Conservation (phyloP, 495 filamentous ascomycete species). For the Aspergillus egyptiacus region DNA sequence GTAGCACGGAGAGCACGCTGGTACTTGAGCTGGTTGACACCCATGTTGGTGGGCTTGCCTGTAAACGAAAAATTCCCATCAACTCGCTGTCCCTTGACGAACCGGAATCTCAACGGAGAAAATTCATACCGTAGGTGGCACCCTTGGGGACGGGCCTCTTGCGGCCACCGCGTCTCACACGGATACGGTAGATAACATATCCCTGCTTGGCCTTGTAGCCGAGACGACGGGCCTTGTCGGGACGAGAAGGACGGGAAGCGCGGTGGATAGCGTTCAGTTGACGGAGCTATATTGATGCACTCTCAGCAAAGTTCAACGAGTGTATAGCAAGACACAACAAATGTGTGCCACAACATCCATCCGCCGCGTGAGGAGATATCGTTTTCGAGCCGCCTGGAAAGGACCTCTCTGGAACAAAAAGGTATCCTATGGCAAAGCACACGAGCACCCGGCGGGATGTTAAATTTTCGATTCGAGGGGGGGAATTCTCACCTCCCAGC, state of each 20-base stretch:
- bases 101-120: neutral
- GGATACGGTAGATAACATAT: conserved; percentile 99
- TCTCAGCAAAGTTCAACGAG: conserved; percentile 99
- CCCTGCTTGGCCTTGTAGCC: conserved; percentile 99
- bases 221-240: conserved; percentile 98
- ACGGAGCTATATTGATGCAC: conserved; percentile 98
- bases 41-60: conserved; percentile 99
- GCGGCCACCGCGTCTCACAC: conserved; percentile 94
- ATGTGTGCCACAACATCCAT: conserved; percentile 46
- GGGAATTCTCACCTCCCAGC: conserved; percentile 94
- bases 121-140: conserved; percentile 84
- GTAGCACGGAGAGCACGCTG: conserved; percentile 96
- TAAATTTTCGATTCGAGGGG: conserved; percentile 43
- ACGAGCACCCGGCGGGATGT: conserved; percentile 45
- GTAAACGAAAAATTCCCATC: conserved; percentile 16
- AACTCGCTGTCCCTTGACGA: neutral
- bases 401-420: conserved; percentile 25
- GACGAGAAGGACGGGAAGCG: conserved; percentile 93
- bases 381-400: conserved; percentile 35
- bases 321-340: conserved; percentile 81
- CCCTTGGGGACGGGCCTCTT: conserved; percentile 95
- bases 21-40: conserved; percentile 99
- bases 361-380: conserved; percentile 31
- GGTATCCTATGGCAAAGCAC: conserved; percentile 40
- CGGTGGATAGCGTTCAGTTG: conserved; percentile 99